Evolutionary conservation across 176 grass and related monocot species (phyloP).

Genomic region (Musa itinerans): DNA sequence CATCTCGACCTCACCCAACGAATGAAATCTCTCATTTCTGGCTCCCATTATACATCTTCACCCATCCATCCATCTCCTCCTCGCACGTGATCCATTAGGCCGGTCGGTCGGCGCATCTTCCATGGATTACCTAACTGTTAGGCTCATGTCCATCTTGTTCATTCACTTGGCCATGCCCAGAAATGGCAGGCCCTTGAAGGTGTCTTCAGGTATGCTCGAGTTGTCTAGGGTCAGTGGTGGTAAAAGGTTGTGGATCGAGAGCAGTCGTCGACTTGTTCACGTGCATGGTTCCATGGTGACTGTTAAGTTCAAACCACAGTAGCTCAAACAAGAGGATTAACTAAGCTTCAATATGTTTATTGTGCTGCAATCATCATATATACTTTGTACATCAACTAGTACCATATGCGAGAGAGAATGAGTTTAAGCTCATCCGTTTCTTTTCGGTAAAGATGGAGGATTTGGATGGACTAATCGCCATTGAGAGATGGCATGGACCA

Average conservation of each 20-base stretch:
- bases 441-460: too few species aligned
- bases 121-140: slow-evolving; percentile 13
- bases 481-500: slow-evolving; percentile 32
- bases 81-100: slow-evolving; percentile 12
- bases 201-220: neutral
- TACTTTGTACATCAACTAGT: neutral
- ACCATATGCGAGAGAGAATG: neutral
- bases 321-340: too few species aligned
- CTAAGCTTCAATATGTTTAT: too few species aligned
- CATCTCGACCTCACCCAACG: neutral
- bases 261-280: too few species aligned
- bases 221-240: neutral
- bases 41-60: neutral
- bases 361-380: too few species aligned
- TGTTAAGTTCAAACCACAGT: neutral
- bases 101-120: neutral
- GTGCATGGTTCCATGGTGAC: too few species aligned
- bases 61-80: too few species aligned
- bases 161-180: neutral
- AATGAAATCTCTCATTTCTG: neutral
- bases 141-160: neutral
- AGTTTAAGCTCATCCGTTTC: neutral
- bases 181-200: slow-evolving; percentile 11
- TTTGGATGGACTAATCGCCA: neutral
- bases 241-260: too few species aligned